Percentiles rank a stretch among this genome's conserved stretches.
These are phyloP conservation scores for Leishmania turanica DNA, from an alignment of 208 protist species.

Conservation along the genomic window DNA sequence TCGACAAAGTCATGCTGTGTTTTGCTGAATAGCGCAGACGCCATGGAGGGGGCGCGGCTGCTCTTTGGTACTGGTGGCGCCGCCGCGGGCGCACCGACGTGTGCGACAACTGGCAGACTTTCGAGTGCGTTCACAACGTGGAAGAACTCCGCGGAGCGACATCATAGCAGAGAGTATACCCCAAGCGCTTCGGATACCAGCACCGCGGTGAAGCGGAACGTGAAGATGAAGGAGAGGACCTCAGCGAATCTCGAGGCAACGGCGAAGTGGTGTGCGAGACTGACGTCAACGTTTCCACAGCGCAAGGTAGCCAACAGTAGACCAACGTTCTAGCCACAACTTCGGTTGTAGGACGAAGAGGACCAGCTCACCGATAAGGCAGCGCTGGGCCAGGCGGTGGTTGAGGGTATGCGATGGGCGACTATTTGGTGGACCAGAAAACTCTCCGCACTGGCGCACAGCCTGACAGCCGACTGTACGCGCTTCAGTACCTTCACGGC, in stretches of 20 bases:
- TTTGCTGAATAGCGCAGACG: slow-evolving; percentile 6
- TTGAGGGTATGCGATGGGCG: neutral
- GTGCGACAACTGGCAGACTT: neutral
- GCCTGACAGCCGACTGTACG: neutral
- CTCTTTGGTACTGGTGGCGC: neutral
- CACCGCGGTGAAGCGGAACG: neutral
- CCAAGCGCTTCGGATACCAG: neutral
- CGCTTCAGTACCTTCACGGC: neutral
- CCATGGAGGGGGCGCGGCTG: neutral
- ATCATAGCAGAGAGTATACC: neutral
- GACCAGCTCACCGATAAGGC: neutral
- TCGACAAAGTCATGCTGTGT: slow-evolving; percentile 5
- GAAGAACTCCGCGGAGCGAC: neutral
- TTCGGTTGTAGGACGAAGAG: neutral
- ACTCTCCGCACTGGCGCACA: neutral
- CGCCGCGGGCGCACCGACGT: neutral
- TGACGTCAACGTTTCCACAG: neutral
- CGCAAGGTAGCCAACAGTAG: neutral
- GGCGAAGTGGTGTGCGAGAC: neutral
- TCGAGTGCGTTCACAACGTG: neutral
- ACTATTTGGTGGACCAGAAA: neutral
- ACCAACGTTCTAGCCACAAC: neutral
- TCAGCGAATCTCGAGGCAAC: neutral
- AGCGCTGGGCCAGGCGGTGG: neutral
- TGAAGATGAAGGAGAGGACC: neutral